Percentiles rank a stretch among this genome's conserved stretches.
These are phyloP conservation scores for Spiromastix sp. DNA, from an alignment of 2,329 filamentous ascomycete species.

Conservation along the genomic window DNA sequence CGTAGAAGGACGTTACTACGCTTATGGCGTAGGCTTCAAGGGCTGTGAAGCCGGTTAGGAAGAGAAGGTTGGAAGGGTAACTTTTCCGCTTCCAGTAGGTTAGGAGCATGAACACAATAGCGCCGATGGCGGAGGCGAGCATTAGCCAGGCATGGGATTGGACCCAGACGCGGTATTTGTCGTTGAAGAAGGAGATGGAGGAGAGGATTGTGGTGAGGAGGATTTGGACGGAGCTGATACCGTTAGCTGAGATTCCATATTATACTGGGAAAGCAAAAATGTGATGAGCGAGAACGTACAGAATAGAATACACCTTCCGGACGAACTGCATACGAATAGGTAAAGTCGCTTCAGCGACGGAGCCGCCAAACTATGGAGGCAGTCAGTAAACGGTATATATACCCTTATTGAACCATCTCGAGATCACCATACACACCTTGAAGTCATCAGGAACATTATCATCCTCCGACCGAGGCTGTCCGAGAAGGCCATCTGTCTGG, in stretches of 20 bases:
- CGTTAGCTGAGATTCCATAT: too few species aligned
- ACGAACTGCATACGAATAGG: slow-evolving; percentile 96
- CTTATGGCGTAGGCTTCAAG: slow-evolving; percentile 90
- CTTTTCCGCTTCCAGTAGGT: slow-evolving; percentile 95
- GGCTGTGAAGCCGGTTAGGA: slow-evolving; percentile 80
- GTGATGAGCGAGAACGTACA: slow-evolving; percentile 39
- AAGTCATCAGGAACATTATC: slow-evolving; percentile 96
- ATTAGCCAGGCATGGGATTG: slow-evolving; percentile 74
- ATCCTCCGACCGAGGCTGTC: slow-evolving; percentile 60
- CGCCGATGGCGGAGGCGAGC: slow-evolving; percentile 74
- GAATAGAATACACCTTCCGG: slow-evolving; percentile 94
- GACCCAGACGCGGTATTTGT: slow-evolving; percentile 74
- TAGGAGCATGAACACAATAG: slow-evolving; percentile 72
- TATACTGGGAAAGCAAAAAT: too few species aligned
- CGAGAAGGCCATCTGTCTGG: slow-evolving; percentile 50
- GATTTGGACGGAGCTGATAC: slow-evolving; percentile 71
- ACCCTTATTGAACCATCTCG: too few species aligned
- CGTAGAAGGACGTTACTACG: slow-evolving; percentile 85
- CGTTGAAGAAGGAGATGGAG: slow-evolving; percentile 75
- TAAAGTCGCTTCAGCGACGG: slow-evolving; percentile 83
- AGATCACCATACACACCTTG: slow-evolving; percentile 51
- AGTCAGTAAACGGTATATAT: slow-evolving; percentile 10
- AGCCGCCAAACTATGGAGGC: slow-evolving; percentile 93
- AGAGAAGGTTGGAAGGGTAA: slow-evolving; percentile 88
- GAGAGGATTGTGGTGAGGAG: slow-evolving; percentile 72